Evolutionary conservation across 1,284 basidiomycete genomes (phyloP).

Genomic region (Trichosporon coremiiforme): DNA sequence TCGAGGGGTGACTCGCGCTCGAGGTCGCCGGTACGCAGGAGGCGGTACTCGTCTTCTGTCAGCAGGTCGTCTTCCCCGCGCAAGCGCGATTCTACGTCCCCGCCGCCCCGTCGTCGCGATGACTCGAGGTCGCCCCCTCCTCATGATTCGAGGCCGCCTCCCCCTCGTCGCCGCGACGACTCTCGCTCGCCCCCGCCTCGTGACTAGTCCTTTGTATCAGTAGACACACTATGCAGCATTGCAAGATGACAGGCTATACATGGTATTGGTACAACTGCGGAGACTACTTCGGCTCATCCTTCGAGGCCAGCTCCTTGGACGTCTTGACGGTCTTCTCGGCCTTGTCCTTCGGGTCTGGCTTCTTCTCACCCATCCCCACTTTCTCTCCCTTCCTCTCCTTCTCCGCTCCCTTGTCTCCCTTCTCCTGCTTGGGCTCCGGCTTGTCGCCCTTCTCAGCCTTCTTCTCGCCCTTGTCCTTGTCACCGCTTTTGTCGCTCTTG

Average conservation of each 20-base stretch:
- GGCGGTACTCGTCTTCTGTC: slow-evolving; percentile 14
- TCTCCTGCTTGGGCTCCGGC: slow-evolving; percentile 5
- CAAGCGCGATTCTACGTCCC: not conserved
- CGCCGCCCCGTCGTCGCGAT: not conserved
- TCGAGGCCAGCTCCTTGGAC: slow-evolving; percentile 6
- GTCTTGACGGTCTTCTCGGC: not conserved
- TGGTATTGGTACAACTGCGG: not conserved
- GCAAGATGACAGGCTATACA: not conserved
- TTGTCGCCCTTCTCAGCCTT: slow-evolving; percentile 19
- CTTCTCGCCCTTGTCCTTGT: slow-evolving; percentile 21
- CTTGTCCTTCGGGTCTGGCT: slow-evolving; percentile 6
- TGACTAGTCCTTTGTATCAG: slow-evolving; percentile 4
- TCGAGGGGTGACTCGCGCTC: slow-evolving; percentile 9
- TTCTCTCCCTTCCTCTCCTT: slow-evolving; percentile 21
- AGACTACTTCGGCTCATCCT: slow-evolving; percentile 1
- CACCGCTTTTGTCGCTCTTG: slow-evolving; percentile 19
- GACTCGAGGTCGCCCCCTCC: not conserved
- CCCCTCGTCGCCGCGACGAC: slow-evolving; percentile 22
- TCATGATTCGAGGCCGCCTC: slow-evolving; percentile 29
- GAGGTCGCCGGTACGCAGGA: not conserved
- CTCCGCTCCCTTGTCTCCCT: slow-evolving; percentile 19
- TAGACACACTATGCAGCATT: not conserved
- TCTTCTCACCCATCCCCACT: not conserved
- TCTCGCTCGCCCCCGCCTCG: not conserved
- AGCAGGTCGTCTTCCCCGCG: not conserved